Evolutionary conservation across 2,329 filamentous ascomycete species (phyloP).

Genomic region (Ilyonectria robusta): DNA sequence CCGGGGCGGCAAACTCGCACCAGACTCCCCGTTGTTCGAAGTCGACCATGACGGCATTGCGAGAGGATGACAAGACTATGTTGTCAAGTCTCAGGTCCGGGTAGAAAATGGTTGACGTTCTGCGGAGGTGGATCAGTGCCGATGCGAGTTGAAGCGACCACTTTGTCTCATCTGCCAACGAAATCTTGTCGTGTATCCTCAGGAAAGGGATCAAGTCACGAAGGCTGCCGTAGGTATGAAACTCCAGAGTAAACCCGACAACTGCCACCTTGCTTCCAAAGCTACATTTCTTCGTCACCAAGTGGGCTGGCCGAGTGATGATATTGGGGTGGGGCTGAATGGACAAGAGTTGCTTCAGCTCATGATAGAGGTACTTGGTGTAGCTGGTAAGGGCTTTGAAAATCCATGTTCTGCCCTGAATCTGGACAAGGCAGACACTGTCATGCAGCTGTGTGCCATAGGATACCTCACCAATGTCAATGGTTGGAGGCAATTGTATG

Average conservation of each 20-base stretch:
- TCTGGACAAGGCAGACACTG: constrained; percentile 69
- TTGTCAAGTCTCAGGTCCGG: constrained; percentile 74
- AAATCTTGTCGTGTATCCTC: constrained; percentile 61
- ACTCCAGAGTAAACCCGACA: constrained; percentile 70
- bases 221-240: constrained; percentile 67
- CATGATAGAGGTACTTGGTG: constrained; percentile 73
- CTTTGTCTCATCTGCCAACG: constrained; percentile 61
- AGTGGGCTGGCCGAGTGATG: constrained; percentile 64
- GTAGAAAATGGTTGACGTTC: constrained; percentile 64
- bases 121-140: constrained; percentile 65
- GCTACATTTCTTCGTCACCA: constrained; percentile 68
- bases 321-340: constrained; percentile 68
- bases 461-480: constrained; percentile 66
- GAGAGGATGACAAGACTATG: constrained; percentile 64
- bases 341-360: constrained; percentile 68
- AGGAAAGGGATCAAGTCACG: constrained; percentile 69
- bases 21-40: constrained; percentile 75
- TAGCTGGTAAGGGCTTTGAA: constrained; percentile 72
- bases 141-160: constrained; percentile 69
- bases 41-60: constrained; percentile 69
- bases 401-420: constrained; percentile 61
- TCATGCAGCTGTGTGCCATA: constrained; percentile 70
- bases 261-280: constrained; percentile 71
- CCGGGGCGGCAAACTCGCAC: constrained; percentile 73
- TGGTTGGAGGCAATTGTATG: constrained; percentile 58